Evolutionary conservation across 1,139 yeast species (phyloP).

Genomic region (Blastobotrys capitulatus): DNA sequence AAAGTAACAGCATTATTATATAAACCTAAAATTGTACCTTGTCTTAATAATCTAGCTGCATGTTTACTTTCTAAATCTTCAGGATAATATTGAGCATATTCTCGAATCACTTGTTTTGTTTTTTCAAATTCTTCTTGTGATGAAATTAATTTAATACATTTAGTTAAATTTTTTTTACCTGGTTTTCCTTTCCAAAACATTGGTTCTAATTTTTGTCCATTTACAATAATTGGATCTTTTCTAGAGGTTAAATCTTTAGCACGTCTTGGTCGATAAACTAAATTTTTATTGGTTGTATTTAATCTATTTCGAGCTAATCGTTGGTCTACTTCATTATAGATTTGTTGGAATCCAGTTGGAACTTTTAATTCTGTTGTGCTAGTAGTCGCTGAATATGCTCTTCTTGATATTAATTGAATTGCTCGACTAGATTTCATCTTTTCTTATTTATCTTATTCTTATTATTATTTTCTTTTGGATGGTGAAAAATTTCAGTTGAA

Average conservation of each 20-base stretch:
- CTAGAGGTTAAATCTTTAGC: constrained; percentile 20
- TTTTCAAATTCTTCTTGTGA: constrained; percentile 17
- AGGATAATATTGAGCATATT: constrained; percentile 15
- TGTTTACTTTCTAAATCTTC: constrained; percentile 17
- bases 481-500: background rate
- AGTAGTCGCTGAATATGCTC: background rate
- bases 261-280: constrained; percentile 27
- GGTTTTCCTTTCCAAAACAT: constrained; percentile 26
- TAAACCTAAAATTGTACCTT: constrained; percentile 12
- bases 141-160: constrained; percentile 14
- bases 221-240: constrained; percentile 20
- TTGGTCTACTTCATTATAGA: constrained; percentile 5
- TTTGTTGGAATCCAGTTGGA: background rate
- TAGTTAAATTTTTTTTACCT: constrained; percentile 21
- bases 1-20: constrained; percentile 12
- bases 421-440: background rate
- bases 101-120: constrained; percentile 14
- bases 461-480: no score
- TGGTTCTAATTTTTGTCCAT: constrained; percentile 23
- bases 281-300: constrained; percentile 21
- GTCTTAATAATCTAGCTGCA: constrained; percentile 17
- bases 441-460: no score
- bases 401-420: background rate
- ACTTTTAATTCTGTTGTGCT: background rate
- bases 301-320: constrained; percentile 18